A percentile compares a stretch with the other conserved stretches of the same genome.
Evolutionary conservation across 352 stramenopile genomes (phyloP).

Genomic region (Pythium angustatum): DNA sequence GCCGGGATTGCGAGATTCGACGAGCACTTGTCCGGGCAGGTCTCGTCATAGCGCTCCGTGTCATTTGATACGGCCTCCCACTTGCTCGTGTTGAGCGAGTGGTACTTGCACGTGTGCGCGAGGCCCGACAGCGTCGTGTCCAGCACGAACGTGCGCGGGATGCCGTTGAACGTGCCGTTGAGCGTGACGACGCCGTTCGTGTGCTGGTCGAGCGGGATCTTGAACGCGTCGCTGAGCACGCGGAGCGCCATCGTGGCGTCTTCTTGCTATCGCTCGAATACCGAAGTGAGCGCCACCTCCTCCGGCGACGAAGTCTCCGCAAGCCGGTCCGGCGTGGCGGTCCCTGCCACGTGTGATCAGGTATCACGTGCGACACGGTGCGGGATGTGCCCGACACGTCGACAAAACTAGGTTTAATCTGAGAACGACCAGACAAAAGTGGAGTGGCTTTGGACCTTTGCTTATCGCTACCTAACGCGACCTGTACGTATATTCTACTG

Average conservation of each 20-base stretch:
- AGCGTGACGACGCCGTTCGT: background rate
- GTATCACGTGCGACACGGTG: no score
- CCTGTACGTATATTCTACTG: no score
- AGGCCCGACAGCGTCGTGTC: conserved; percentile 5
- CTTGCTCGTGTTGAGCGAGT: background rate
- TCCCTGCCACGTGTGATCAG: no score
- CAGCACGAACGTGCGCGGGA: conserved; percentile 1
- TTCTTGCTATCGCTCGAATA: no score
- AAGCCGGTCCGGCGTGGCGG: no score
- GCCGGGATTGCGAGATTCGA: conserved; percentile 1
- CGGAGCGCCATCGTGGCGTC: conserved; percentile 12
- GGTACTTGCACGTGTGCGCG: background rate
- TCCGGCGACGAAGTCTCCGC: no score
- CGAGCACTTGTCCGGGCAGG: background rate
- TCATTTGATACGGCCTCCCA: background rate
- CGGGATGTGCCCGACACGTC: no score
- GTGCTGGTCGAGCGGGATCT: background rate
- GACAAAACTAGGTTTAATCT: no score
- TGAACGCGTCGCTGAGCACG: conserved; percentile 3
- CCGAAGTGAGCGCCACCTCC: no score
- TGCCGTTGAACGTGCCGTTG: conserved; percentile 13
- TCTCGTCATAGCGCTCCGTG: background rate
- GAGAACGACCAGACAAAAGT: no score
- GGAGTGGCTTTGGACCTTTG: no score
- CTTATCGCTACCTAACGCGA: no score